Base-by-base conservation (phyloP, 805 yeast species). In the Kodamaea lidongshanica region DNA sequence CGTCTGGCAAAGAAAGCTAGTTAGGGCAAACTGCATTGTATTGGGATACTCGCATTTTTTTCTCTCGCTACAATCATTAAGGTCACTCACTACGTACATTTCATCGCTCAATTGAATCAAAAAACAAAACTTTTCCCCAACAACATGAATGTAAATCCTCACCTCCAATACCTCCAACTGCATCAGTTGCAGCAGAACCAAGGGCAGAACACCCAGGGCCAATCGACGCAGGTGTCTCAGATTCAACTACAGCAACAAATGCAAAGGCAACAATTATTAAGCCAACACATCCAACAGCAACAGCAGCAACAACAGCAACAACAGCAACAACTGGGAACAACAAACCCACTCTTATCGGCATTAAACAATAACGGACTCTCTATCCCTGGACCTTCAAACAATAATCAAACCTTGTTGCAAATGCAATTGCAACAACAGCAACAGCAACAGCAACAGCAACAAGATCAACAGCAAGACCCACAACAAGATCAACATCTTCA, bases 91-190 rank as follows among this genome's bases (percentile, higher is more conserved):
- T n/a, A n/a, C n/a, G n/a, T n/a, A n/a, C n/a, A n/a, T n/a, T n/a
- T n/a, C n/a, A n/a, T n/a, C n/a, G n/a, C n/a, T n/a, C n/a, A n/a
- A n/a, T n/a, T n/a, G n/a, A n/a, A n/a, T n/a, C n/a, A n/a, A 20
- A 13, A 20, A 5, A 13, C n/a, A 20, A 13, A 20, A 20, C 8
- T 13, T 11, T 12, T 20, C 13, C 23, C 13, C n/a, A 25, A 24
- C 13, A 28, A 13, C 7, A 63, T 63, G 68, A 63, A 63, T 45
- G 54, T 54, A 27, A 60, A 60, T 34, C 67, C 67, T 16, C 70
- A 63, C 35, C 56, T 61, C 27, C 70, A 60, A 39, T 61, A 61
- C 43, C 50, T 63, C 36, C 69, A 54, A 39, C 63, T 56, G 42
- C 61, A 45, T 40, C 49, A 41, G 23, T 63, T 42, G 41, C 45